phyloP scores from a whole-genome alignment of 2,329 filamentous ascomycete genomes.

The Apiospora koreana region DNA sequence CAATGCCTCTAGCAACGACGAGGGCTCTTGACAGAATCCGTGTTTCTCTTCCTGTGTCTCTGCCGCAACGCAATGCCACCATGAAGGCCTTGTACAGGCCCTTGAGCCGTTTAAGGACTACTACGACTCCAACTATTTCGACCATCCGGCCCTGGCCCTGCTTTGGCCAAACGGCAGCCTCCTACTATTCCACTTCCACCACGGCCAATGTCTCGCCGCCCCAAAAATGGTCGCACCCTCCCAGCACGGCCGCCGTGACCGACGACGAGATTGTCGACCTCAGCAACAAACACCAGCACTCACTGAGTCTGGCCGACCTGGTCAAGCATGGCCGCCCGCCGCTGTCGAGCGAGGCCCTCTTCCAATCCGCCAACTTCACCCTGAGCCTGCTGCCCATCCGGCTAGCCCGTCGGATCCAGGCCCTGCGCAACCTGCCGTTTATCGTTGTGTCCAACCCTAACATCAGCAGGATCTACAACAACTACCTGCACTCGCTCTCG shows the following conservation, averaged over 20 bases:
- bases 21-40: conserved; percentile 6
- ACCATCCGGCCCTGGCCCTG: conserved; percentile 12
- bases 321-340: conserved; percentile 86
- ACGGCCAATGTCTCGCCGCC: conserved; percentile 24
- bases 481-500: conserved; percentile 91
- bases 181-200: conserved; percentile 22
- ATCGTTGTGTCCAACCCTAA: conserved; percentile 98
- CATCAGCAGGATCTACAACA: conserved; percentile 91
- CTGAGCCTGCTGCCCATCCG: conserved; percentile 89
- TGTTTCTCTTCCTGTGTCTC: background rate
- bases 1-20: conserved; percentile 5
- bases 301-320: conserved; percentile 82
- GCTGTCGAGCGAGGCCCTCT: conserved; percentile 75
- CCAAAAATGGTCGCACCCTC: conserved; percentile 42
- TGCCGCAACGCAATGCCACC: conserved; percentile 41
- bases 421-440: conserved; percentile 89
- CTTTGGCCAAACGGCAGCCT: conserved; percentile 18
- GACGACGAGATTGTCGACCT: conserved; percentile 80
- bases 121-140: conserved; percentile 19
- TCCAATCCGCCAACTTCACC: conserved; percentile 93
- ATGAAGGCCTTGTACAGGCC: conserved; percentile 44
- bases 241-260: conserved; percentile 51
- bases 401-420: conserved; percentile 90
- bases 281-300: conserved; percentile 75
- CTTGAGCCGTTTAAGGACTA: conserved; percentile 35